A percentile compares a stretch with the other conserved stretches of the same genome.
Conservation (phyloP, 2,329 filamentous ascomycete genomes). For the Thelonectria blattea region DNA sequence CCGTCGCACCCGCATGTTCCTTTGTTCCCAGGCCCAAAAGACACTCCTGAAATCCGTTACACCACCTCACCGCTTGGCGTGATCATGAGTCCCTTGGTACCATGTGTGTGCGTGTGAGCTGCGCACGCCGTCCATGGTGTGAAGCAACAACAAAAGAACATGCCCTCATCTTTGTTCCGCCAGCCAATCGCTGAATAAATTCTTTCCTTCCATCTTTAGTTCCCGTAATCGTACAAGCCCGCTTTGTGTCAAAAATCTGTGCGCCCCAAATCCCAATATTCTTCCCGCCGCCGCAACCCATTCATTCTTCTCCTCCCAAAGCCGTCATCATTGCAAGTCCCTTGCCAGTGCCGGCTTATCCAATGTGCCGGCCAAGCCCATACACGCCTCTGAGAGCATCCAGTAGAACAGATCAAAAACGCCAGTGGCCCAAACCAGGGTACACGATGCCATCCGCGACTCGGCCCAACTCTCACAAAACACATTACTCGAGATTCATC, state of each 20-base stretch:
- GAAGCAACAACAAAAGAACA: background rate
- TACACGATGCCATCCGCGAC: conserved; percentile 3
- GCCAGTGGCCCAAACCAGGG: conserved; percentile 22
- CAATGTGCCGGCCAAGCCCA: conserved; percentile 1
- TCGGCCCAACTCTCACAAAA: background rate
- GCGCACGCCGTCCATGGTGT: background rate
- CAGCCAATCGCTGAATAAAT: conserved; percentile 15
- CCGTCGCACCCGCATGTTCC: conserved; percentile 1
- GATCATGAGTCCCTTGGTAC: conserved; percentile 10
- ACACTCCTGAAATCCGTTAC: background rate
- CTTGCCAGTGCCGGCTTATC: background rate
- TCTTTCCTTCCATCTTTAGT: background rate
- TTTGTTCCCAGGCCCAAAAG: background rate
- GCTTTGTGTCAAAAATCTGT: background rate
- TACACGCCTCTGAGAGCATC: conserved; percentile 4
- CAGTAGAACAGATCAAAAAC: conserved; percentile 45
- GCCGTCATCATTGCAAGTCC: background rate
- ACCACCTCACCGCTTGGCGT: background rate
- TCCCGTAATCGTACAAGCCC: conserved; percentile 10
- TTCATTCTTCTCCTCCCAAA: background rate
- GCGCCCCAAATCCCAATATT: conserved; percentile 1
- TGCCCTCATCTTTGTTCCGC: conserved; percentile 4
- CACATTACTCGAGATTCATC: conserved; percentile 72
- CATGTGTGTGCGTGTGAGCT: background rate
- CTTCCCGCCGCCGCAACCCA: background rate